These are phyloP conservation scores for Trypanosoma congolense DNA, from an alignment of 208 protist species.

Conservation along the genomic window DNA sequence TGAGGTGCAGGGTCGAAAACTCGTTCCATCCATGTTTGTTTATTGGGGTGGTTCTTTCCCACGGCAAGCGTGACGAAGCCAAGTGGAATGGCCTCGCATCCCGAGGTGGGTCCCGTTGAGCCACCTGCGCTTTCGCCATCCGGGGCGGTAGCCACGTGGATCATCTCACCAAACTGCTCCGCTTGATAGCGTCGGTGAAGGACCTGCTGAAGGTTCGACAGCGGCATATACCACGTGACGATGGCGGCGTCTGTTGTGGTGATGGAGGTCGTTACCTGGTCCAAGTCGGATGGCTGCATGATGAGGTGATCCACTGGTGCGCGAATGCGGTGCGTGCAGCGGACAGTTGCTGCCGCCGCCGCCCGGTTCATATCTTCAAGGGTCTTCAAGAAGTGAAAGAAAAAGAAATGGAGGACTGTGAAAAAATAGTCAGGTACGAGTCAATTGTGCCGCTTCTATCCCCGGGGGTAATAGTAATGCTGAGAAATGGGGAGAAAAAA, in stretches of 20 bases:
- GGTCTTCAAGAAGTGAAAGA: too few relatives aligned
- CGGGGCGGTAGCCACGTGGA: too few relatives aligned
- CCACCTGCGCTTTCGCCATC: too few relatives aligned
- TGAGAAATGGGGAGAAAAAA: too few relatives aligned
- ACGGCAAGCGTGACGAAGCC: slow-evolving; percentile 76
- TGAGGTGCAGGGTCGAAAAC: slow-evolving; percentile 67
- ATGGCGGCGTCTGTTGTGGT: slow-evolving; percentile 65
- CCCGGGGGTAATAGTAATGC: too few relatives aligned
- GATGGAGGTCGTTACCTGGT: slow-evolving; percentile 62
- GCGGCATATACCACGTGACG: slow-evolving; percentile 70
- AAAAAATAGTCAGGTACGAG: too few relatives aligned
- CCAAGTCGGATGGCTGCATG: slow-evolving; percentile 65
- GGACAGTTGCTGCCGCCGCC: slow-evolving; percentile 18
- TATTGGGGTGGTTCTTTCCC: slow-evolving; percentile 56
- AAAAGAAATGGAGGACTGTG: too few relatives aligned
- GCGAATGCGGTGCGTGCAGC: slow-evolving; percentile 75
- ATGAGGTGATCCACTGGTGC: slow-evolving; percentile 77
- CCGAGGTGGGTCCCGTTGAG: not conserved
- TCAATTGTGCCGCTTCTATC: too few relatives aligned
- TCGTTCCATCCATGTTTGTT: slow-evolving; percentile 47
- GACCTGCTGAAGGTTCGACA: slow-evolving; percentile 55
- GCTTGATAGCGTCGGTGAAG: slow-evolving; percentile 78
- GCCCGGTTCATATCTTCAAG: slow-evolving; percentile 3
- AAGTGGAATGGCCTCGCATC: slow-evolving; percentile 44
- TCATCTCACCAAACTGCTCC: slow-evolving; percentile 74